These are phyloP conservation scores for Crucihimalaya himalaica DNA, from an alignment of 345 rosid genomes.

Conservation along the genomic window DNA sequence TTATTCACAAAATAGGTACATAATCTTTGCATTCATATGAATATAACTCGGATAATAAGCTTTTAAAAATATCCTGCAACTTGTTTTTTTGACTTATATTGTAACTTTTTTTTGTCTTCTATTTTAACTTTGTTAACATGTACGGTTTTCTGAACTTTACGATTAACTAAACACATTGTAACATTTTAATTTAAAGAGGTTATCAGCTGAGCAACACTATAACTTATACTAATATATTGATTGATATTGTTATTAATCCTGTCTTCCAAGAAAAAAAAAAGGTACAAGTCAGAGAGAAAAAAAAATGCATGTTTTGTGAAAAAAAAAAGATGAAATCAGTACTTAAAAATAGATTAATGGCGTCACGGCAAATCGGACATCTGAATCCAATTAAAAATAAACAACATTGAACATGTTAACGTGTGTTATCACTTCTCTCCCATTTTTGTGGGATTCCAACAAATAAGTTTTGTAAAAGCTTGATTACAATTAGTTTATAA, in stretches of 20 bases:
- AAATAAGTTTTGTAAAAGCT: neutral
- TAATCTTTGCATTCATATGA: neutral
- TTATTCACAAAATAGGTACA: too few relatives aligned
- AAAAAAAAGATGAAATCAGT: neutral
- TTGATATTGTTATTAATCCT: neutral
- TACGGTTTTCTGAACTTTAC: neutral
- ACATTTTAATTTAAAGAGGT: neutral
- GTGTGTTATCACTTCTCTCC: conserved; percentile 3
- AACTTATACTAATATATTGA: neutral
- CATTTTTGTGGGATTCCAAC: conserved; percentile 25
- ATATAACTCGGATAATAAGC: neutral
- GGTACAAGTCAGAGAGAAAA: neutral
- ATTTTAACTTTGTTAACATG: neutral
- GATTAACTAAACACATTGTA: neutral
- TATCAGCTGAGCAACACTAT: neutral
- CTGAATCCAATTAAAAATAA: neutral
- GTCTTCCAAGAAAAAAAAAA: too few relatives aligned
- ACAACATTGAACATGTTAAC: neutral
- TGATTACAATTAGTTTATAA: neutral
- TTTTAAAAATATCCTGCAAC: neutral
- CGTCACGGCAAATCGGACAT: neutral
- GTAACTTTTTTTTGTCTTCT: neutral
- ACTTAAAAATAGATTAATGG: too few relatives aligned
- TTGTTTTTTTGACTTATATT: neutral
- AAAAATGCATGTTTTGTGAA: neutral